Base-by-base conservation (phyloP, 2,329 filamentous ascomycete species). In the Nemania sp. region DNA sequence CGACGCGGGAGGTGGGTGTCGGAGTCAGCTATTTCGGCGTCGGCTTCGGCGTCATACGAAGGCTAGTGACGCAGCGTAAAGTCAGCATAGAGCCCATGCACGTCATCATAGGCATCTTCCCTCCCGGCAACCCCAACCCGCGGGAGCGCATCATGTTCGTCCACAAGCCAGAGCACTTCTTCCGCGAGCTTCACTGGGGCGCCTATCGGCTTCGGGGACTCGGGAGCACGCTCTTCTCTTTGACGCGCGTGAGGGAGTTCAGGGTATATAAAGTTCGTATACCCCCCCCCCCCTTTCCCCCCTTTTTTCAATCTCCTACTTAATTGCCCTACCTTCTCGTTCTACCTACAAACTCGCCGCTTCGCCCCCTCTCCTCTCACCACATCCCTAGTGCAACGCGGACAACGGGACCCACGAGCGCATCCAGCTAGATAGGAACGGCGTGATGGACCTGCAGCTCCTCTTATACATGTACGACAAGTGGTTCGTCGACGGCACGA, bases 71-170 rank as follows among this genome's bases (percentile, higher is more conserved):
- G 4, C 25, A 29, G 25, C 25, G 25, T 7, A 7, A 29, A 7
- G 25, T 29, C 25, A 29, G 7, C 35, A 2, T 25, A 15, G 32
- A 39, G 20, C 32, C 52, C 32, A 40, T 12, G 10, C 40, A 40
- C 12, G 45, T 55, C 5, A 35, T 56, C 11, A 34, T 43, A 18
- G 43, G 53, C 21, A 34, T 55, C 20, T 55, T 55, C 34, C 34
- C 18, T 4, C 34, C 18, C n/a, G 43, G 46, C 37, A 15, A 4
- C 6, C 3, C n/a, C 3, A 15, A 25, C 11, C 46, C 54, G 7
- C 13, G 45, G 6, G 39, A 48, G 34, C 15, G 21, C 11, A 6
- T 49, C 15, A 35, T 49, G 5, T 40, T 56, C 35, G 9, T 56
- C 1, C 5, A 12, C 4, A 49, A 34, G 13, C 45, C 35, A 15